Percentiles rank a stretch among this genome's conserved stretches.
Evolutionary conservation across 2,329 filamentous ascomycete genomes (phyloP).

Genomic region (Fusarium sp.): DNA sequence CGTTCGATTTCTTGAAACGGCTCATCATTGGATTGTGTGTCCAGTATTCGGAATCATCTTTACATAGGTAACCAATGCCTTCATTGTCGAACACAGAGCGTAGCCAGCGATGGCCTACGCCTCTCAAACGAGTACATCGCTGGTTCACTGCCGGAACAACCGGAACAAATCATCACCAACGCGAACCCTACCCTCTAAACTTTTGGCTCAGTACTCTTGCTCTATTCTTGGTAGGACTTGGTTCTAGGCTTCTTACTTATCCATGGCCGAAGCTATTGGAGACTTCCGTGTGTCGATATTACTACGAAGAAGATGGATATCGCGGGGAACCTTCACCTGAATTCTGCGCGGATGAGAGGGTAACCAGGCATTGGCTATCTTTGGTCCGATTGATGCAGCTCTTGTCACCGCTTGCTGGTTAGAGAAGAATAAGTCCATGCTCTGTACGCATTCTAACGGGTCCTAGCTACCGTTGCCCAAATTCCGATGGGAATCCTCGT

Average conservation of each 20-base stretch:
- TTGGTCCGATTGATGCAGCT: not conserved
- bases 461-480: constrained; percentile 1
- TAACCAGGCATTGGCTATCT: constrained; percentile 1
- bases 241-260: constrained; percentile 4
- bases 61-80: not conserved
- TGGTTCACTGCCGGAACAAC: not conserved
- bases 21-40: not conserved
- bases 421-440: not conserved
- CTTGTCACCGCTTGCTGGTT: not conserved
- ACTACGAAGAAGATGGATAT: not conserved
- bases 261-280: not conserved
- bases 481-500: not conserved
- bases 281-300: constrained; percentile 5
- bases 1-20: not conserved
- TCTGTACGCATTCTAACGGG: not conserved
- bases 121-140: not conserved
- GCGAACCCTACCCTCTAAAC: not conserved
- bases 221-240: not conserved
- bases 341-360: not conserved
- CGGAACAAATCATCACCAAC: not conserved
- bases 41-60: no score
- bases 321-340: not conserved
- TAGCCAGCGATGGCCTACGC: not conserved
- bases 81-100: not conserved
- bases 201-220: constrained; percentile 6